A percentile compares a stretch with the other conserved stretches of the same genome.
phyloP scores from a whole-genome alignment of 306 rosid genomes.

The Rosa chinensis region DNA sequence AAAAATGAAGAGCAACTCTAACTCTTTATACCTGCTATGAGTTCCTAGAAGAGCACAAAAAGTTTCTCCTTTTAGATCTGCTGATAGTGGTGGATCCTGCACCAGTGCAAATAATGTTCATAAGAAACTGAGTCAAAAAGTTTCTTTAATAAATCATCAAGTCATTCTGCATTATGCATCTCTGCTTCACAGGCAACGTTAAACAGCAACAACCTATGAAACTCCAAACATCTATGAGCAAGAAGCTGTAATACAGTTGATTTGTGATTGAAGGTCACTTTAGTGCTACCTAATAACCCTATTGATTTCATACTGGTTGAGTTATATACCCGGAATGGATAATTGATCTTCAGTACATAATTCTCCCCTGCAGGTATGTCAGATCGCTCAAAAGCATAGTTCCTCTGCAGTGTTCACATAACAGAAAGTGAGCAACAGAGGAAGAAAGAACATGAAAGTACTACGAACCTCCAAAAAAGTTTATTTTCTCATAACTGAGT shows the following conservation, averaged over 20 bases:
- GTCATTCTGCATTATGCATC: conserved; percentile 1
- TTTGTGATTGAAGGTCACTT: conserved; percentile 12
- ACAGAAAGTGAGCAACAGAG: conserved; percentile 17
- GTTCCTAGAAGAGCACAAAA: conserved; percentile 78
- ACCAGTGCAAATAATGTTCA: conserved; percentile 20
- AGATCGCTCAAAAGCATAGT: conserved; percentile 78
- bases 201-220: conserved; percentile 12
- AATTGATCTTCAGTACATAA: conserved; percentile 80
- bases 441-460: conserved; percentile 17
- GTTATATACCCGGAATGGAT: conserved; percentile 77
- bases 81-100: conserved; percentile 78
- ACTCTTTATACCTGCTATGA: conserved; percentile 59
- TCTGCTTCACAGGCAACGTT: conserved; percentile 7
- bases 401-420: conserved; percentile 57
- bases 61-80: conserved; percentile 72
- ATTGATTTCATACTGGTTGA: conserved; percentile 22
- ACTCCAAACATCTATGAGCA: neutral
- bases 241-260: conserved; percentile 1
- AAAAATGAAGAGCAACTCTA: conserved; percentile 13
- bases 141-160: neutral
- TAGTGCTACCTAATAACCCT: neutral
- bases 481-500: conserved; percentile 13
- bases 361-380: conserved; percentile 84
- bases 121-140: neutral
- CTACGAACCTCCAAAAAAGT: conserved; percentile 5